These are phyloP conservation scores for Aspergillus sojae DNA, from an alignment of 2,329 filamentous ascomycete genomes.

Conservation along the genomic window DNA sequence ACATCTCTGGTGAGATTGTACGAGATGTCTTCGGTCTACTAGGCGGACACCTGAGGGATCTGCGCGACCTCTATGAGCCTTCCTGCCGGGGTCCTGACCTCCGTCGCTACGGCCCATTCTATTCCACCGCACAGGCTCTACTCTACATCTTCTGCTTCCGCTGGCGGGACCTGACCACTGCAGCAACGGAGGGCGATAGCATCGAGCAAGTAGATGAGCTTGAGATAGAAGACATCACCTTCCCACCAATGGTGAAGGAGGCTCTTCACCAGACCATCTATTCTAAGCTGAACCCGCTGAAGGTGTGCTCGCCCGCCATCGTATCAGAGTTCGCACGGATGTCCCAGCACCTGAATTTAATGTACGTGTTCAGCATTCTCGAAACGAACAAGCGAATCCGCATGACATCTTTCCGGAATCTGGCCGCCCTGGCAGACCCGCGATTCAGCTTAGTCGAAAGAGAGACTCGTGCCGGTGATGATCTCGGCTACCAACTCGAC, in stretches of 20 bases:
- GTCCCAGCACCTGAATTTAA: slow-evolving; percentile 79
- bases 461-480: slow-evolving; percentile 63
- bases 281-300: slow-evolving; percentile 89
- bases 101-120: slow-evolving; percentile 80
- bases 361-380: slow-evolving; percentile 85
- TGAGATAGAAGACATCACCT: slow-evolving; percentile 71
- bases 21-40: slow-evolving; percentile 80
- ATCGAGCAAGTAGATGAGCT: slow-evolving; percentile 58
- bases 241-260: slow-evolving; percentile 74
- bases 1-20: slow-evolving; percentile 75
- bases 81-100: slow-evolving; percentile 82
- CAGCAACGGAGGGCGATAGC: slow-evolving; percentile 57
- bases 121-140: slow-evolving; percentile 83
- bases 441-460: slow-evolving; percentile 52
- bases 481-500: slow-evolving; percentile 82
- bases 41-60: slow-evolving; percentile 72
- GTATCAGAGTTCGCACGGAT: slow-evolving; percentile 90
- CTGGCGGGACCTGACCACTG: slow-evolving; percentile 82
- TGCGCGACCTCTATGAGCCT: slow-evolving; percentile 72
- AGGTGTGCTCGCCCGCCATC: slow-evolving; percentile 88
- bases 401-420: slow-evolving; percentile 65
- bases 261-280: slow-evolving; percentile 77
- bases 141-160: slow-evolving; percentile 98
- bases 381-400: slow-evolving; percentile 91
- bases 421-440: slow-evolving; percentile 40